phyloP scores from a whole-genome alignment of 2,329 filamentous ascomycete species.

The Phialophora chinensis region DNA sequence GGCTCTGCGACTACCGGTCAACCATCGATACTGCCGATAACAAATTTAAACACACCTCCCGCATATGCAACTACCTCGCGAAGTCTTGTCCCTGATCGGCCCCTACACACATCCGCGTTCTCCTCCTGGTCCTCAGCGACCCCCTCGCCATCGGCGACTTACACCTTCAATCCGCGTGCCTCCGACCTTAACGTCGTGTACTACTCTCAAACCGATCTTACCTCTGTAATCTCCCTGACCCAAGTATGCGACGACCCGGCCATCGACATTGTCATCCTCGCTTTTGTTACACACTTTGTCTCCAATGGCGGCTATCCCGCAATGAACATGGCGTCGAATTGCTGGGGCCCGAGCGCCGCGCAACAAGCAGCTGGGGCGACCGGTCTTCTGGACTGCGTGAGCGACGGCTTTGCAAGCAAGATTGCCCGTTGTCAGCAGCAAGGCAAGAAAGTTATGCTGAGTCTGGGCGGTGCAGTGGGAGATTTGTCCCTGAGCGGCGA shows the following conservation, averaged over 20 bases:
- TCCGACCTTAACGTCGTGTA: constrained; percentile 38
- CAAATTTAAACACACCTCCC: constrained; percentile 3
- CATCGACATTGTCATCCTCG: constrained; percentile 43
- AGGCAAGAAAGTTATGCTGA: constrained; percentile 55
- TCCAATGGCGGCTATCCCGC: constrained; percentile 35
- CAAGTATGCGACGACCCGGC: constrained; percentile 40
- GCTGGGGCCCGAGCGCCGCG: constrained; percentile 35
- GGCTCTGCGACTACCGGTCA: not conserved
- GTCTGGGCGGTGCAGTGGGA: constrained; percentile 52
- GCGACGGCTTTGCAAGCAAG: constrained; percentile 36
- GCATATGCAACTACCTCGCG: not conserved
- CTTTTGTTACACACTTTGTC: constrained; percentile 41
- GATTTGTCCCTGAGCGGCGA: constrained; percentile 53
- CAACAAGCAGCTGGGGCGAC: constrained; percentile 38
- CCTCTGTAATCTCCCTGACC: constrained; percentile 33
- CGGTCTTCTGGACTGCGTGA: constrained; percentile 38
- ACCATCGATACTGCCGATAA: constrained; percentile 25
- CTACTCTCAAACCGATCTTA: constrained; percentile 41
- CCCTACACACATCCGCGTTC: not conserved
- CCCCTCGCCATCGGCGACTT: constrained; percentile 1
- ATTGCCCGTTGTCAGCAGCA: constrained; percentile 46
- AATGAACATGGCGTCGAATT: constrained; percentile 41
- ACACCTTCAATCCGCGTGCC: constrained; percentile 31
- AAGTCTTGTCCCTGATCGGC: constrained; percentile 2
- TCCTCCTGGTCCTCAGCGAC: not conserved